These are phyloP conservation scores for Rhizopogon vinicolor DNA, from an alignment of 768 basidiomycete species.

Conservation along the genomic window DNA sequence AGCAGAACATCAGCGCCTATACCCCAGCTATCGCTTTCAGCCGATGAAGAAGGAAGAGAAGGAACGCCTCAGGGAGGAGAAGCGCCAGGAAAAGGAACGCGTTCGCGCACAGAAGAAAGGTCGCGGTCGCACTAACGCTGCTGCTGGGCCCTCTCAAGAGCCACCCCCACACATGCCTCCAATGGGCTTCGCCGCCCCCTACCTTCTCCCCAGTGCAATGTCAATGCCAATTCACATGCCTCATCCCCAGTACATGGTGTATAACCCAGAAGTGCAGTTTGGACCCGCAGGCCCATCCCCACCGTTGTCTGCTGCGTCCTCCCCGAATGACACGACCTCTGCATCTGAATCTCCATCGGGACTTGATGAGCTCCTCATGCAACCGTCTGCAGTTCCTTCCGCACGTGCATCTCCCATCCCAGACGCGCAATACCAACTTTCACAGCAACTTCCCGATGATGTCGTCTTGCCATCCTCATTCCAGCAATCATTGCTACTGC, in stretches of 20 bases:
- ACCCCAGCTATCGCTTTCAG: constrained; percentile 55
- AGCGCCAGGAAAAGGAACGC: constrained; percentile 37
- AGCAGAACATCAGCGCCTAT: constrained; percentile 42
- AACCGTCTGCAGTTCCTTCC: constrained; percentile 11
- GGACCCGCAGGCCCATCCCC: constrained; percentile 46
- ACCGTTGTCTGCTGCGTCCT: constrained; percentile 46
- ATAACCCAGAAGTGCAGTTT: constrained; percentile 18
- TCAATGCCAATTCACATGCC: constrained; percentile 9
- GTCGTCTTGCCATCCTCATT: neutral
- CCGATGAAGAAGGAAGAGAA: constrained; percentile 54
- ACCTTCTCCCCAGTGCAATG: constrained; percentile 2
- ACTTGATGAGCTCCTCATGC: constrained; percentile 6
- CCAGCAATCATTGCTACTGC: constrained; percentile 2
- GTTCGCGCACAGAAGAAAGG: constrained; percentile 20
- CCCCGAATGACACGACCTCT: constrained; percentile 31
- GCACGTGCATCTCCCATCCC: constrained; percentile 6
- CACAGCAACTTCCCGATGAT: constrained; percentile 4
- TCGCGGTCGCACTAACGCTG: constrained; percentile 13
- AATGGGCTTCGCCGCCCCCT: neutral
- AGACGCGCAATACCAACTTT: constrained; percentile 13
- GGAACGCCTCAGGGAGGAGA: constrained; percentile 33
- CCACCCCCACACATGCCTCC: neutral
- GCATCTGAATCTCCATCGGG: constrained; percentile 9
- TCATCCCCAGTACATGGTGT: constrained; percentile 19
- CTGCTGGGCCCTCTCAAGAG: constrained; percentile 3